Percentiles rank a stretch among this genome's conserved stretches.
Evolutionary conservation across 139 green algal genomes (phyloP).

Genomic region (Volvox africanus): DNA sequence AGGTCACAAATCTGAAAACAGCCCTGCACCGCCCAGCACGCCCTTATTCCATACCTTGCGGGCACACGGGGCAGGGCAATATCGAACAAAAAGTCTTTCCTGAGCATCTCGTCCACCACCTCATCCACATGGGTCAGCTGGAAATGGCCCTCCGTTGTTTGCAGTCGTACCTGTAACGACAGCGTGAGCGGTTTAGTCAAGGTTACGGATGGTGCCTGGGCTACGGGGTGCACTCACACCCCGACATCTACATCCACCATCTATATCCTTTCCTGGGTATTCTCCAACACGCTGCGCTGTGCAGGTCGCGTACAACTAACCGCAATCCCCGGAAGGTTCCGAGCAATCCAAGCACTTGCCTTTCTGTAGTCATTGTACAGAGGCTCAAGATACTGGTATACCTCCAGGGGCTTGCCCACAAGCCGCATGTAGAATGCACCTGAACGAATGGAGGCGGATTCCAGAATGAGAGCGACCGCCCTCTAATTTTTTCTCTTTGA

Average conservation of each 20-base stretch:
- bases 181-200: too few relatives aligned
- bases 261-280: too few relatives aligned
- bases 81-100: constrained; percentile 94
- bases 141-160: constrained; percentile 76
- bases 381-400: constrained; percentile 98
- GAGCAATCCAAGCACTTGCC: constrained; percentile 26
- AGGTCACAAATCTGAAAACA: too few relatives aligned
- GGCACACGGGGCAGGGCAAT: constrained; percentile 92
- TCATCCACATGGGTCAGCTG: constrained; percentile 89
- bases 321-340: too few relatives aligned
- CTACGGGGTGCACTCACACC: too few relatives aligned
- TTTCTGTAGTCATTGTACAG: constrained; percentile 98
- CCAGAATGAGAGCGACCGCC: too few relatives aligned
- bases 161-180: constrained; percentile 69
- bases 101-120: constrained; percentile 92
- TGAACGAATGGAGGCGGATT: constrained; percentile 25
- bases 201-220: neutral
- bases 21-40: too few relatives aligned
- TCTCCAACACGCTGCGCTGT: too few relatives aligned
- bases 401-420: constrained; percentile 88
- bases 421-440: constrained; percentile 98
- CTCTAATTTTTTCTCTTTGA: too few relatives aligned
- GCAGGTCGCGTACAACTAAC: too few relatives aligned
- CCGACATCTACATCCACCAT: too few relatives aligned
- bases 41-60: constrained; percentile 52